A percentile compares a stretch with the other conserved stretches of the same genome.
phyloP scores from a whole-genome alignment of 208 protist genomes.

The Trichomonas vaginalis region DNA sequence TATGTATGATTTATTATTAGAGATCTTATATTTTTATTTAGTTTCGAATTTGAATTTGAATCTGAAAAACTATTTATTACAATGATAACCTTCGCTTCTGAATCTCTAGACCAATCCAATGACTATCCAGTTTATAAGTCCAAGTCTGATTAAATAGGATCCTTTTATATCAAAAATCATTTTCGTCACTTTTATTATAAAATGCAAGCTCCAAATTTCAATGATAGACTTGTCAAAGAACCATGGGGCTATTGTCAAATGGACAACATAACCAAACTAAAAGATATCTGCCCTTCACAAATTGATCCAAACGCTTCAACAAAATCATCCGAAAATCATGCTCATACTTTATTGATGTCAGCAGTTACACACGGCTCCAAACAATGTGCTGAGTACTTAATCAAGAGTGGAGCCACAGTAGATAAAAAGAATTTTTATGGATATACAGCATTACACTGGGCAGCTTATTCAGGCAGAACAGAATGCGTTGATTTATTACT shows the following conservation, averaged over 20 bases:
- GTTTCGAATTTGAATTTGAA: too few relatives aligned
- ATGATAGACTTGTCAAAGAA: not conserved
- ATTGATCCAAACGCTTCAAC: not conserved
- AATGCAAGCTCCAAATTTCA: not conserved
- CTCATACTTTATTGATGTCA: not conserved
- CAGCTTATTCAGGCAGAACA: not conserved
- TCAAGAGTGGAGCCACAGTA: not conserved
- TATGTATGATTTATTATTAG: too few relatives aligned
- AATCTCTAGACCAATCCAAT: too few relatives aligned
- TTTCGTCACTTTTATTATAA: not conserved
- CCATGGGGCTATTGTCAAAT: not conserved
- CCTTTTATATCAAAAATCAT: too few relatives aligned
- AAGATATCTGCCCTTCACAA: not conserved
- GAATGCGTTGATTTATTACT: not conserved
- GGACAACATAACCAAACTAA: not conserved
- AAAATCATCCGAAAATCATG: not conserved
- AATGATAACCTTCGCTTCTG: too few relatives aligned
- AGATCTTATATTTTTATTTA: too few relatives aligned
- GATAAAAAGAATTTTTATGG: not conserved
- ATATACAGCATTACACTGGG: not conserved
- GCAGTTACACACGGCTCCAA: not conserved
- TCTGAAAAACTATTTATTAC: too few relatives aligned
- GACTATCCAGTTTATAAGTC: too few relatives aligned
- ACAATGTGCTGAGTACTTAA: not conserved
- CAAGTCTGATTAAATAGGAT: too few relatives aligned